These are phyloP conservation scores for Lachancea meyersii DNA, from an alignment of 805 yeast genomes.

Conservation along the genomic window DNA sequence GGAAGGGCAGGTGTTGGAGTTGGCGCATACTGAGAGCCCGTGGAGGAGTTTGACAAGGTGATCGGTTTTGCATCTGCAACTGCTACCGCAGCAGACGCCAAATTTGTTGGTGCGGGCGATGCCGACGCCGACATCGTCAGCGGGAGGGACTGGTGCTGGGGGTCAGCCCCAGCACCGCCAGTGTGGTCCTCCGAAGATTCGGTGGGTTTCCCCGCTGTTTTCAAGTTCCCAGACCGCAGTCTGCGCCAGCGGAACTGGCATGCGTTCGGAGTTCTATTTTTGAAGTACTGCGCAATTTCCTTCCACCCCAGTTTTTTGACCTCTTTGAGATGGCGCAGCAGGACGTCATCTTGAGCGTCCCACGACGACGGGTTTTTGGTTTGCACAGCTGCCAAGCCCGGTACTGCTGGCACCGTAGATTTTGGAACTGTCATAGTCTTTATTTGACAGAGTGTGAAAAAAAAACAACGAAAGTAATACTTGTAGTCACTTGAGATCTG, in stretches of 20 bases:
- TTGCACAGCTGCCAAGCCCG: slow-evolving; percentile 4
- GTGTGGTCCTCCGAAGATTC: slow-evolving; percentile 1
- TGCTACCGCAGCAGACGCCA: neutral
- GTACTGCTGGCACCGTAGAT: slow-evolving; percentile 3
- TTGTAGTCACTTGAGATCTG: neutral
- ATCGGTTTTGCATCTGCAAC: neutral
- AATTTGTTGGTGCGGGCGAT: neutral
- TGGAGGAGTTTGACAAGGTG: too few relatives aligned
- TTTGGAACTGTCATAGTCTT: slow-evolving; percentile 5
- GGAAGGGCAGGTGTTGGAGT: too few relatives aligned
- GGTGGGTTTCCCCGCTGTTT: slow-evolving; percentile 15
- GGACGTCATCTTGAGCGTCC: slow-evolving; percentile 71
- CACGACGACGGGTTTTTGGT: slow-evolving; percentile 51
- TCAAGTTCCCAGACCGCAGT: slow-evolving; percentile 41
- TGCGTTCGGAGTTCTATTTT: slow-evolving; percentile 79
- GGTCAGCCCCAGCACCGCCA: slow-evolving; percentile 2
- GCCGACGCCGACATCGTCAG: neutral
- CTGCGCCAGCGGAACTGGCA: slow-evolving; percentile 89
- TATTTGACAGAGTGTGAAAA: neutral
- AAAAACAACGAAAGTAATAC: neutral
- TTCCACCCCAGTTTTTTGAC: slow-evolving; percentile 84
- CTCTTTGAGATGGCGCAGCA: slow-evolving; percentile 72
- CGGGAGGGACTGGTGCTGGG: too few relatives aligned
- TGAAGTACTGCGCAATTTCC: slow-evolving; percentile 73
- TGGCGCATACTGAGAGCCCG: neutral